Conservation (phyloP, 2,329 filamentous ascomycete species). For the Sclerotinia borealis region DNA sequence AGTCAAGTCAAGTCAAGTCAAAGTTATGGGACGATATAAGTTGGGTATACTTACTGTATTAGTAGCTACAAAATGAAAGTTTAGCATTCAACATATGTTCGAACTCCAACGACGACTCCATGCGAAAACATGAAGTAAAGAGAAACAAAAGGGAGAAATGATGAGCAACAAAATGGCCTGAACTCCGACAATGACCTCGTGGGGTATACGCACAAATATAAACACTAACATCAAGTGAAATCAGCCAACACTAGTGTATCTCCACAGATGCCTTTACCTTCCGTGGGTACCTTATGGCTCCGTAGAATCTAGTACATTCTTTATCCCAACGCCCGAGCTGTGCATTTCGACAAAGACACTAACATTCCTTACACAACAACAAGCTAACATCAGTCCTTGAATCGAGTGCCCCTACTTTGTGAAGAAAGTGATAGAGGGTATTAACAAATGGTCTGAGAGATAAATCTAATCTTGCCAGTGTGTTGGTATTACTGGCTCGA, state of each 20-base stretch:
- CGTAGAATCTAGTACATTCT: neutral
- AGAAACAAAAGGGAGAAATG: neutral
- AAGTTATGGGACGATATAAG: neutral
- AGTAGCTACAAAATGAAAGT: neutral
- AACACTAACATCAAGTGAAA: neutral
- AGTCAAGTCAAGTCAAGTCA: neutral
- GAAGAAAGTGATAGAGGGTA: neutral
- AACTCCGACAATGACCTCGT: neutral
- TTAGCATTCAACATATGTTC: neutral
- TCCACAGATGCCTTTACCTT: neutral
- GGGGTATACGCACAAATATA: neutral
- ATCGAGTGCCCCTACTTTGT: neutral
- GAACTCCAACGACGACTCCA: neutral
- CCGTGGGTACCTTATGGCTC: neutral
- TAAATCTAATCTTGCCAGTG: conserved; percentile 1
- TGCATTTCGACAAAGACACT: neutral
- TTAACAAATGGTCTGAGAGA: neutral
- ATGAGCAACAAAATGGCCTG: no score
- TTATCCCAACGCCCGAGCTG: neutral
- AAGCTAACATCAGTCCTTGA: neutral
- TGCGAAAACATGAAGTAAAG: neutral
- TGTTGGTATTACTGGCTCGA: neutral
- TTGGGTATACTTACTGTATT: neutral
- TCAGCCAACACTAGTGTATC: neutral
- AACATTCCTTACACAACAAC: neutral